These are phyloP conservation scores for Panicum hallii DNA, from an alignment of 202 grass and related monocot species.

Conservation along the genomic window DNA sequence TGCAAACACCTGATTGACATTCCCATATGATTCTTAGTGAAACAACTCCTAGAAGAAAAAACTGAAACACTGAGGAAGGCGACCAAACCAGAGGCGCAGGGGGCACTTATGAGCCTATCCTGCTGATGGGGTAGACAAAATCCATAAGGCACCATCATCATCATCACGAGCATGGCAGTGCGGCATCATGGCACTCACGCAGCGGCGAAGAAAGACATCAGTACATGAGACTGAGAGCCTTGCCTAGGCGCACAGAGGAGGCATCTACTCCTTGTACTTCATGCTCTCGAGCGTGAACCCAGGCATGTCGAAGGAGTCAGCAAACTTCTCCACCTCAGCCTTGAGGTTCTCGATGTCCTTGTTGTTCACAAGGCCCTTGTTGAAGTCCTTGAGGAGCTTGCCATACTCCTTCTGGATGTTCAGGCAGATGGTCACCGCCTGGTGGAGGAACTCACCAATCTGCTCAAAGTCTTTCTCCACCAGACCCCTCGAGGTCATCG, in stretches of 20 bases:
- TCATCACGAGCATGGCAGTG: neutral
- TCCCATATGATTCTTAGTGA: neutral
- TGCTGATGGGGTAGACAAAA: neutral
- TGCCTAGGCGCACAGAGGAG: neutral
- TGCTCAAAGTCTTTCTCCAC: conserved; percentile 95
- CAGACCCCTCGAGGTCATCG: conserved; percentile 97
- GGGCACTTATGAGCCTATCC: conserved; percentile 8
- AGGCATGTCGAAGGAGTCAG: conserved; percentile 90
- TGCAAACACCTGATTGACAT: conserved; percentile 27
- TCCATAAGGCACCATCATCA: conserved; percentile 13
- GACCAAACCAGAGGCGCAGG: conserved; percentile 13
- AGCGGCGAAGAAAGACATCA: neutral
- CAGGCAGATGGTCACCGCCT: conserved; percentile 87
- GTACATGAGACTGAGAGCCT: neutral
- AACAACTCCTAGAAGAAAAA: conserved; percentile 9
- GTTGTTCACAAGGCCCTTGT: conserved; percentile 94
- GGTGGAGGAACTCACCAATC: conserved; percentile 98
- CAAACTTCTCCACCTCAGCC: conserved; percentile 79
- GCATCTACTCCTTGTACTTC: conserved; percentile 89
- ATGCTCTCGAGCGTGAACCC: conserved; percentile 88
- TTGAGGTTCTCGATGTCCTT: conserved; percentile 84
- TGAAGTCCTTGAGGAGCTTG: conserved; percentile 98
- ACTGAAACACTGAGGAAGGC: neutral
- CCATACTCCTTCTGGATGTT: conserved; percentile 92
- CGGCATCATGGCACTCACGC: neutral